Conservation (phyloP, 805 yeast genomes). For the Hanseniaspora nectarophila region DNA sequence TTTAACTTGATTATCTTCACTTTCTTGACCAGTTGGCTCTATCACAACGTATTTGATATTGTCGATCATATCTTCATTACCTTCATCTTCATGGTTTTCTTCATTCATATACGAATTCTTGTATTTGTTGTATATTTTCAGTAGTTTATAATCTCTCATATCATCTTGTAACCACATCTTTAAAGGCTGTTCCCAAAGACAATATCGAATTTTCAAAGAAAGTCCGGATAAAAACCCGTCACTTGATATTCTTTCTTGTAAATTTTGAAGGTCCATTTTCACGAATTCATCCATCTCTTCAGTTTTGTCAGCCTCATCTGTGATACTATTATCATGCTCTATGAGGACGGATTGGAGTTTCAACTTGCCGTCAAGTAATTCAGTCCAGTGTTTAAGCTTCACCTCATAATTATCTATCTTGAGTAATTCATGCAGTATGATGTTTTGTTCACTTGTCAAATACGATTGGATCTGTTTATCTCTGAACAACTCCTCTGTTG, state of each 20-base stretch:
- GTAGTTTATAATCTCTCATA: not conserved
- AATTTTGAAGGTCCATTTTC: slow-evolving; percentile 32
- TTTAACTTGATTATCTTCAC: slow-evolving; percentile 1
- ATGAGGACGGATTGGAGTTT: slow-evolving; percentile 2
- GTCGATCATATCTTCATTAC: slow-evolving; percentile 3
- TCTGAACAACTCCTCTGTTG: slow-evolving; percentile 30
- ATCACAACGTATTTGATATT: not conserved
- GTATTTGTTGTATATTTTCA: not conserved
- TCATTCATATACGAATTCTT: slow-evolving; percentile 21
- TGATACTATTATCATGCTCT: slow-evolving; percentile 10
- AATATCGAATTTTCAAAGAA: slow-evolving; percentile 53
- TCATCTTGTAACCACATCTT: slow-evolving; percentile 10
- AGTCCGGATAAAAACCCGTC: slow-evolving; percentile 40
- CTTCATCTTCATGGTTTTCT: slow-evolving; percentile 5
- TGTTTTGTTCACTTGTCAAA: slow-evolving; percentile 45
- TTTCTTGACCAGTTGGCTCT: slow-evolving; percentile 20
- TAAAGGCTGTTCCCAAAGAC: slow-evolving; percentile 48
- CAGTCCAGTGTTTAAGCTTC: slow-evolving; percentile 15
- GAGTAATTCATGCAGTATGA: slow-evolving; percentile 38
- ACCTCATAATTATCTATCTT: slow-evolving; percentile 24
- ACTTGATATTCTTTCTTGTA: slow-evolving; percentile 35
- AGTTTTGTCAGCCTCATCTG: slow-evolving; percentile 4
- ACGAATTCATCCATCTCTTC: slow-evolving; percentile 24
- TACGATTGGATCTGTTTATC: slow-evolving; percentile 37
- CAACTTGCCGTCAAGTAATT: not conserved